Evolutionary conservation across 306 rosid genomes (phyloP), one percentile per base, ranked within the genome.

Genomic region (barrel medic (Medicago truncatula)): DNA sequence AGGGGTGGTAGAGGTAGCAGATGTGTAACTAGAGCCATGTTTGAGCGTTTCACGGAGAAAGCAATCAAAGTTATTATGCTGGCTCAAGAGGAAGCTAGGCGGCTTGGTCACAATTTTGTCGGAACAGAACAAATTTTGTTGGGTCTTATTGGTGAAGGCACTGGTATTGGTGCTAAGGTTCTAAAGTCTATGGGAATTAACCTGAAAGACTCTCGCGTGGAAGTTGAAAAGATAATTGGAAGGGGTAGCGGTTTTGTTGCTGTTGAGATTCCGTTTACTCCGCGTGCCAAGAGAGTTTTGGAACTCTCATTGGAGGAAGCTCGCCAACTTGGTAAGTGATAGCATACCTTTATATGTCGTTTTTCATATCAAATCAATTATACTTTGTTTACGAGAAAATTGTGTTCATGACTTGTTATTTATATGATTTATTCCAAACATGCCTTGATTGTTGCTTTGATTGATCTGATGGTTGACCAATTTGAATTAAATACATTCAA

Each of bases 211-310:
- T 93, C 99, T 5, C 97, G 97, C 4, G 97, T 95, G 39, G 99
- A 95, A 84, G 98, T 95, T 75, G 98, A 95, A 82, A 95, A 95
- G 87, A 95, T 95, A 63, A 95, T 95, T 83, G 99, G 99, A 83
- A 86, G 99, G 84, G 99, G 99, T 7, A 95, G 99, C 78, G 99
- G 97, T 23, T 92, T 95, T 84, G 99, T 95, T 38, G 97, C 99
- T 0, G 97, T 90, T 57, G 99, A 95, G 82, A 92, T 95, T 84
- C 97, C 99, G 0, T 95, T 95, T 83, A 95, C 99, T 58, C 97
- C 99, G n/a, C 97, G 97, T 67, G 99, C 99, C 23, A 95, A 95
- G 88, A 95, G 97, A 64, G 99, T 92, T 69, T 83, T 95, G 88
- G 99, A 95, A 81, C 96, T 92, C 78, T 92, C 99, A 8, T 79